Evolutionary conservation across 352 stramenopile genomes (phyloP), one percentile per base, ranked within the genome.

Genomic region (Pythium brachiatum): DNA sequence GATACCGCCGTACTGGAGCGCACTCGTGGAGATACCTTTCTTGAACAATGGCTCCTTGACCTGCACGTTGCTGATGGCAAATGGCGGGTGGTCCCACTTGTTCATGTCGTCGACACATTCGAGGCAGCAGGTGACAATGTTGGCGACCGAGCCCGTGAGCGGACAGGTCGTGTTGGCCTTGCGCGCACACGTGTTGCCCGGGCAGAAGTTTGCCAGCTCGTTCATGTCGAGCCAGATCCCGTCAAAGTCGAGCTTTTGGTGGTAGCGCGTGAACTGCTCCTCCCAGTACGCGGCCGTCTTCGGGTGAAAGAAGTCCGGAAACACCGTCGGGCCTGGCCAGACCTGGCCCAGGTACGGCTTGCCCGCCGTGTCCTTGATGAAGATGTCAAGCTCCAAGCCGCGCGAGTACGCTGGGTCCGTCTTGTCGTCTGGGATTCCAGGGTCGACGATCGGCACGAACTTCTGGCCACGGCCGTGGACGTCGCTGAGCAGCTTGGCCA

Each of bases 201-300:
- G 70, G 39, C 79, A 92, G 46, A 95, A 93, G 66, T 89, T 92
- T 9, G 81, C 79, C 2, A 90, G 62, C 50, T 95, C 87, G 68
- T 95, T 95, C 87, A 95, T 95, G 62, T 95, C 87, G 56, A 95
- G 87, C 87, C 87, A 94, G 7, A 94, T 62, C 18, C 87, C 84
- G 44, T 96, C 85, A 36, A 79, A 90, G 0, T 46, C 29, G 13
- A 81, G 51, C 13, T 51, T 71, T 13, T 83, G 70, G 69, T 90
- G 68, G 65, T 89, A 81, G 0, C 70, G 70, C 18, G 55, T 32
- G 26, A 94, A 64, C 62, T 93, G 80, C 43, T 87, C 68, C 9
- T 59, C 59, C 87, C 87, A 96, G 66, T 87, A 96, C 1, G 27
- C 47, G 1, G 72, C 75, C 12, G 77, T 60, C 23, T 82, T 78